Evolutionary conservation across 2,329 filamentous ascomycete species (phyloP).

Genomic region (Exophiala viscosa): DNA sequence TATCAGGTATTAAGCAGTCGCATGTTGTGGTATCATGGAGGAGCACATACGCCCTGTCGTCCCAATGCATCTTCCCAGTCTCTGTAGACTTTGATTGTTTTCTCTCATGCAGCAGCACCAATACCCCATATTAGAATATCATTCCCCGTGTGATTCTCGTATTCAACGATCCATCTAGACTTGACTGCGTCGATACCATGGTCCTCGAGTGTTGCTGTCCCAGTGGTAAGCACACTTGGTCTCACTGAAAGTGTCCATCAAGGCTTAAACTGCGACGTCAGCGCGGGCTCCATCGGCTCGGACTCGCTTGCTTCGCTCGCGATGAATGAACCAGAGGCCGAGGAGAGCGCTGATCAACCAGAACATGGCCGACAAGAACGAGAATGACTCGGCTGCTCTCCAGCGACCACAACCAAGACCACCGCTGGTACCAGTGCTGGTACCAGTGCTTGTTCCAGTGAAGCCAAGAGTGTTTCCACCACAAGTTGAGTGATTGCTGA

Average conservation of each 20-base stretch:
- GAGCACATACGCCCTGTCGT: too few species aligned
- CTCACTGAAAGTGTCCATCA: background rate
- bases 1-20: too few species aligned
- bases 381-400: slow-evolving; percentile 69
- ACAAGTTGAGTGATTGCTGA: slow-evolving; percentile 31
- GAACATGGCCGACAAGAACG: slow-evolving; percentile 66
- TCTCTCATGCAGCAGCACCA: too few species aligned
- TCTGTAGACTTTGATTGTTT: too few species aligned
- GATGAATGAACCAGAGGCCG: slow-evolving; percentile 31
- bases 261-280: slow-evolving; percentile 13
- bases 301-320: slow-evolving; percentile 22
- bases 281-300: slow-evolving; percentile 3
- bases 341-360: slow-evolving; percentile 65
- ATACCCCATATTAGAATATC: background rate
- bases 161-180: slow-evolving; percentile 5
- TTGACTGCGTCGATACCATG: slow-evolving; percentile 17
- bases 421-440: slow-evolving; percentile 54
- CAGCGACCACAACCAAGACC: slow-evolving; percentile 66
- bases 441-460: slow-evolving; percentile 50
- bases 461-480: slow-evolving; percentile 54
- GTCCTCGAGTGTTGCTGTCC: slow-evolving; percentile 10
- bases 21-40: too few species aligned
- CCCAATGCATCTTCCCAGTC: background rate
- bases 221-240: slow-evolving; percentile 6
- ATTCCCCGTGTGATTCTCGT: background rate